A percentile compares a stretch with the other conserved stretches of the same genome.
phyloP scores from a whole-genome alignment of 1,284 basidiomycete genomes.

The Ustilago crameri region DNA sequence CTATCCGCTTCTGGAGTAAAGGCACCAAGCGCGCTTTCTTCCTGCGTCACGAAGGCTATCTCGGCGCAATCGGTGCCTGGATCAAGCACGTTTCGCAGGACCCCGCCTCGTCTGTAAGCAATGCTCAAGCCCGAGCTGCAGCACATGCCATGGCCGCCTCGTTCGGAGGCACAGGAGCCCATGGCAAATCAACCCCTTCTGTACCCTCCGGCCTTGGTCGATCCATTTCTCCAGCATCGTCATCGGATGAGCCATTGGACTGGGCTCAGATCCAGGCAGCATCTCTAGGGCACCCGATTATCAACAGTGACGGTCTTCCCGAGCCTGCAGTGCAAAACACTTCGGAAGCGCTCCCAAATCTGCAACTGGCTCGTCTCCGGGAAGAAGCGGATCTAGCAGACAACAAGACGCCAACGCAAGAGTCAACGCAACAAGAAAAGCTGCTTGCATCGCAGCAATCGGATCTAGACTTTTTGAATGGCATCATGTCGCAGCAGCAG shows the following conservation, averaged over 20 bases:
- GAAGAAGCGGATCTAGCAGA: slow-evolving; percentile 14
- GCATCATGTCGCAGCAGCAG: slow-evolving; percentile 32
- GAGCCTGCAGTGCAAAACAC: slow-evolving; percentile 13
- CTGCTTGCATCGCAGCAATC: slow-evolving; percentile 28
- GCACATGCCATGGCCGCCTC: slow-evolving; percentile 34
- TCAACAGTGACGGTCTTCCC: slow-evolving; percentile 34
- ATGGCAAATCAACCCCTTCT: slow-evolving; percentile 24
- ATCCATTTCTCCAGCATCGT: slow-evolving; percentile 24
- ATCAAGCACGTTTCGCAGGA: slow-evolving; percentile 60
- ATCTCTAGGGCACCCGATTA: slow-evolving; percentile 18
- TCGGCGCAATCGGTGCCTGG: slow-evolving; percentile 75
- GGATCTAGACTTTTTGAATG: slow-evolving; percentile 44
- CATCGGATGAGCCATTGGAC: slow-evolving; percentile 26
- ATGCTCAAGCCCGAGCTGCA: slow-evolving; percentile 14
- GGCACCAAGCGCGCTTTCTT: slow-evolving; percentile 96
- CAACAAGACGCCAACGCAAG: slow-evolving; percentile 39
- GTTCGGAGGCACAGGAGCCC: slow-evolving; percentile 6
- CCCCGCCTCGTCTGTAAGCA: slow-evolving; percentile 13
- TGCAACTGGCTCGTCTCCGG: slow-evolving; percentile 15
- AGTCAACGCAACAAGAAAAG: slow-evolving; percentile 23
- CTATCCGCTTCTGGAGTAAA: slow-evolving; percentile 99
- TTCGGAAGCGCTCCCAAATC: slow-evolving; percentile 12
- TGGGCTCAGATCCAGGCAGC: slow-evolving; percentile 35
- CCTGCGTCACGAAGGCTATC: slow-evolving; percentile 95
- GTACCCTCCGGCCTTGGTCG: slow-evolving; percentile 36